Evolutionary conservation across 2,329 filamentous ascomycete species (phyloP).

Genomic region (Alternaria consortialis): DNA sequence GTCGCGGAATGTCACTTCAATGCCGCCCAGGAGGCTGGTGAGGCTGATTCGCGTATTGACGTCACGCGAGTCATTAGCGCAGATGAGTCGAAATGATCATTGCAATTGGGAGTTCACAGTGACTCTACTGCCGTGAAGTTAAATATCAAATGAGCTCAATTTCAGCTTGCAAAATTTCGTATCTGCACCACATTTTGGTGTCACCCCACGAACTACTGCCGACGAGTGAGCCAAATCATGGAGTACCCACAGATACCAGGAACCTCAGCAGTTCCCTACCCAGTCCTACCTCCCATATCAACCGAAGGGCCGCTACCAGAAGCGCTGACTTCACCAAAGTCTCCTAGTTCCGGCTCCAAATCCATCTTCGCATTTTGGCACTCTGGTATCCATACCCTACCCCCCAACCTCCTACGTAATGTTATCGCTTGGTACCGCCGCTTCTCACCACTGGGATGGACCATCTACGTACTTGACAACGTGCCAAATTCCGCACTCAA

Average conservation of each 20-base stretch:
- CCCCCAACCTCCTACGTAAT: constrained; percentile 63
- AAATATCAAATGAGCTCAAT: neutral
- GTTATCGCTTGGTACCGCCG: constrained; percentile 64
- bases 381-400: constrained; percentile 59
- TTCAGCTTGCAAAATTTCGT: neutral
- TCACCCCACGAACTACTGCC: neutral
- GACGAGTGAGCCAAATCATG: neutral
- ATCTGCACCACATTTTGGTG: neutral
- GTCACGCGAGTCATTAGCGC: neutral
- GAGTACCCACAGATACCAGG: neutral
- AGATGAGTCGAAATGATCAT: constrained; percentile 9
- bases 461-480: constrained; percentile 61
- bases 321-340: constrained; percentile 32
- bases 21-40: neutral
- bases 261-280: neutral
- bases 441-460: constrained; percentile 63
- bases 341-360: constrained; percentile 56
- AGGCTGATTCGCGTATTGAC: neutral
- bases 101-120: neutral
- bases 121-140: neutral
- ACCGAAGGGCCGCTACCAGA: constrained; percentile 10
- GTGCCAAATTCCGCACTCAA: constrained; percentile 57
- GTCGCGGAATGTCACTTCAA: neutral
- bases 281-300: neutral
- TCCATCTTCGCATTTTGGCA: constrained; percentile 70